A percentile compares a stretch with the other conserved stretches of the same genome.
Evolutionary conservation across 2,329 filamentous ascomycete species (phyloP).

Genomic region (Fusarium palustre): DNA sequence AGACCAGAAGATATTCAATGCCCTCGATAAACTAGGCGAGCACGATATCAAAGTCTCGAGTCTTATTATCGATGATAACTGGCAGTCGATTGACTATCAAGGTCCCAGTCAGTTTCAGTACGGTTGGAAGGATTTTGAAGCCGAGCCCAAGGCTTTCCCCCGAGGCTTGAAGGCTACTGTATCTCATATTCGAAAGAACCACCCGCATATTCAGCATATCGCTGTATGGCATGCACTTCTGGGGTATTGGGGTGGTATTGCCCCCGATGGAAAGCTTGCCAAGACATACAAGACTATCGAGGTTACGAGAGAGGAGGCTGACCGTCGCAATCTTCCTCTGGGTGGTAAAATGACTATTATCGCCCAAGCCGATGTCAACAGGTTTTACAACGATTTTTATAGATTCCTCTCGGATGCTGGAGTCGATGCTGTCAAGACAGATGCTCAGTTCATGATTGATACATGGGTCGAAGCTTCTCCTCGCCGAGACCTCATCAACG

Average conservation of each 20-base stretch:
- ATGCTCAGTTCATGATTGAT: slow-evolving; percentile 91
- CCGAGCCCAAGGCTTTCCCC: slow-evolving; percentile 82
- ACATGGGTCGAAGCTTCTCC: slow-evolving; percentile 74
- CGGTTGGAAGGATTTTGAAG: slow-evolving; percentile 87
- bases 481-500: slow-evolving; percentile 76
- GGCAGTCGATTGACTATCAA: slow-evolving; percentile 78
- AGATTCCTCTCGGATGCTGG: slow-evolving; percentile 78
- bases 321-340: slow-evolving; percentile 60
- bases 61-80: slow-evolving; percentile 97
- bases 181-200: slow-evolving; percentile 72
- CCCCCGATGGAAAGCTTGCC: slow-evolving; percentile 78
- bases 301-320: slow-evolving; percentile 62
- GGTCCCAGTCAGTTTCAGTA: slow-evolving; percentile 66
- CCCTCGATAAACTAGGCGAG: slow-evolving; percentile 76
- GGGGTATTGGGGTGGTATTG: slow-evolving; percentile 92
- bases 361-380: slow-evolving; percentile 76
- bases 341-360: slow-evolving; percentile 79
- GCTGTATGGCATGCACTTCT: slow-evolving; percentile 94
- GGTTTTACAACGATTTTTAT: slow-evolving; percentile 94
- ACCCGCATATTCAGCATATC: slow-evolving; percentile 82
- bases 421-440: slow-evolving; percentile 90
- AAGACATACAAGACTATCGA: slow-evolving; percentile 80
- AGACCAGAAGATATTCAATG: slow-evolving; percentile 80
- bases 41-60: slow-evolving; percentile 82
- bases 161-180: slow-evolving; percentile 80